These are phyloP conservation scores for Acmispon strigosus DNA, from an alignment of 306 rosid species.

Conservation along the genomic window DNA sequence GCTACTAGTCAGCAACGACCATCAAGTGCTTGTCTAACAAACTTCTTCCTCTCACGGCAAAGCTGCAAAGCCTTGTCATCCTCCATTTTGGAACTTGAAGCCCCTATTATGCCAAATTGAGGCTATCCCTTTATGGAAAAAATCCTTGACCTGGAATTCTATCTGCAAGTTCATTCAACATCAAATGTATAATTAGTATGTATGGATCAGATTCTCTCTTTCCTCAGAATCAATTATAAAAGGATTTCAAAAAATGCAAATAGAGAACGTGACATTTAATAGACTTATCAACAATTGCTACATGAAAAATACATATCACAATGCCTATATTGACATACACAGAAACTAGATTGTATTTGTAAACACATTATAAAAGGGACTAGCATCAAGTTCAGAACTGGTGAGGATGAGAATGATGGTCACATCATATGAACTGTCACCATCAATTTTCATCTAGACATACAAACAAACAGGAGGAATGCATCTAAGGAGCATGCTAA, in stretches of 20 bases:
- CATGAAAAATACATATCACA: slow-evolving; percentile 14
- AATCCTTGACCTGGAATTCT: slow-evolving; percentile 20
- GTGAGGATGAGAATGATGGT: neutral
- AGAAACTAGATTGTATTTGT: slow-evolving; percentile 4
- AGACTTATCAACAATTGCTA: neutral
- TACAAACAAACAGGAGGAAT: slow-evolving; percentile 5
- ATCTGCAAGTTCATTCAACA: slow-evolving; percentile 34
- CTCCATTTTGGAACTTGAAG: slow-evolving; percentile 69
- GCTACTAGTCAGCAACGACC: slow-evolving; percentile 89
- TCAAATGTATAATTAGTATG: neutral
- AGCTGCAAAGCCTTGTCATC: slow-evolving; percentile 79
- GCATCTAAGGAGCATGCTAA: neutral
- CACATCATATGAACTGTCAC: neutral
- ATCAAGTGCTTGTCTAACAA: slow-evolving; percentile 86
- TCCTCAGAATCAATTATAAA: too few relatives aligned
- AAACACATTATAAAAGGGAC: neutral
- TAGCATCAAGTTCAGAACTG: neutral
- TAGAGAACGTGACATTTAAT: neutral
- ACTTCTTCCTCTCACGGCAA: slow-evolving; percentile 87
- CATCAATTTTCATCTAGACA: neutral
- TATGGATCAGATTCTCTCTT: too few relatives aligned
- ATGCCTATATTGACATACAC: neutral
- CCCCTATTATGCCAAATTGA: slow-evolving; percentile 55
- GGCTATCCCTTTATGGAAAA: slow-evolving; percentile 15
- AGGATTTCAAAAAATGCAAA: neutral